Conservation (phyloP, 345 rosid genomes). For the Salix suchowensis region DNA sequence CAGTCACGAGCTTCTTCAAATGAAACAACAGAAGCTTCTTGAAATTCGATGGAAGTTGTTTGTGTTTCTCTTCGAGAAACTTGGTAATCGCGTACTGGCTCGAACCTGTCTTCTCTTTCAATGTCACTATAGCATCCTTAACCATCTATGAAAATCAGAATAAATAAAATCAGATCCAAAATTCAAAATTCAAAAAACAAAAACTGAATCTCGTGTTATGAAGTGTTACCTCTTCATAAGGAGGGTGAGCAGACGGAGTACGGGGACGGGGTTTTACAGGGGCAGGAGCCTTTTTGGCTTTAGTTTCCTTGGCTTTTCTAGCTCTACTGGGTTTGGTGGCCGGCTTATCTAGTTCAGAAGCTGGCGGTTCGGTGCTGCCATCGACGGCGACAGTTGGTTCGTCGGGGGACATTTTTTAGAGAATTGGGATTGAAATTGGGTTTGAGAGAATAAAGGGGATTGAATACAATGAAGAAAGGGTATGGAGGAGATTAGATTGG, state of each 20-base stretch:
- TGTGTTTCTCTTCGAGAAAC: conserved; percentile 74
- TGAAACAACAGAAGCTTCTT: conserved; percentile 61
- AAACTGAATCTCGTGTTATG: not conserved
- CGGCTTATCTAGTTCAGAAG: conserved; percentile 28
- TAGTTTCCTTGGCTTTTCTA: conserved; percentile 48
- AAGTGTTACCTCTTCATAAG: conserved; percentile 59
- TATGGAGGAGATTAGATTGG: not conserved
- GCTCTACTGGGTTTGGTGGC: conserved; percentile 30
- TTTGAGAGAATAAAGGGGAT: not conserved
- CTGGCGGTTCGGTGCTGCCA: conserved; percentile 13
- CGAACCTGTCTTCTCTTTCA: conserved; percentile 86
- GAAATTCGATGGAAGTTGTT: conserved; percentile 52
- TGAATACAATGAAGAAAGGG: not conserved
- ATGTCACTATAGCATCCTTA: conserved; percentile 54
- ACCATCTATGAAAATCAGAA: conserved; percentile 50
- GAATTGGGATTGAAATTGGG: not conserved
- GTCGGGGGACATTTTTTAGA: conserved; percentile 42
- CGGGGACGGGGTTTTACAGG: conserved; percentile 33
- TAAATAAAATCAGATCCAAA: conserved; percentile 18
- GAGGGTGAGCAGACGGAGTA: conserved; percentile 47
- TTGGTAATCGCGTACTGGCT: conserved; percentile 84
- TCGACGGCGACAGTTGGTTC: conserved; percentile 40
- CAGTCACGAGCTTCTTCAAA: conserved; percentile 62
- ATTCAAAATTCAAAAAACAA: not conserved
- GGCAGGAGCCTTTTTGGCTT: conserved; percentile 43